Evolutionary conservation across 768 basidiomycete species (phyloP).

Genomic region (Fomitopsis pulvina): DNA sequence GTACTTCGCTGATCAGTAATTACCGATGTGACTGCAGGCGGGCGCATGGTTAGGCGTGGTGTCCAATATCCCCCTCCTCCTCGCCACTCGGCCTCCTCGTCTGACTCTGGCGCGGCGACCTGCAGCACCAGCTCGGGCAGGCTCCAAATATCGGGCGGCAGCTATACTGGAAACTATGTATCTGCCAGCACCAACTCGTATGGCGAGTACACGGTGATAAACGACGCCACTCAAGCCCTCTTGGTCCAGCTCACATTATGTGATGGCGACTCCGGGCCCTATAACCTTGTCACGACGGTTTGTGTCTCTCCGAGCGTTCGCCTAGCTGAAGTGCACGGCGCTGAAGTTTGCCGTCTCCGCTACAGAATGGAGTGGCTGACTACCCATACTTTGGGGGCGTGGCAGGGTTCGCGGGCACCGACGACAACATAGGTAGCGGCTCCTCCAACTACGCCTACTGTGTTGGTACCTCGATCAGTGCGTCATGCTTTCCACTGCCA

Average conservation of each 20-base stretch:
- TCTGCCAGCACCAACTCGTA: slow-evolving; percentile 8
- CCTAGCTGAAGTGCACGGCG: background rate
- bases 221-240: slow-evolving; percentile 9
- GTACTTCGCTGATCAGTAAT: too few relatives aligned
- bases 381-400: slow-evolving; percentile 10
- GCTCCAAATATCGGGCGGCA: background rate
- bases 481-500: background rate
- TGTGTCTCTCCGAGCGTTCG: background rate
- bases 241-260: slow-evolving; percentile 7
- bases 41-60: background rate
- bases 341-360: background rate
- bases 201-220: slow-evolving; percentile 17
- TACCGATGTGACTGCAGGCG: background rate
- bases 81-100: background rate
- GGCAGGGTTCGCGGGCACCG: slow-evolving; percentile 8
- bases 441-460: slow-evolving; percentile 12
- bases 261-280: slow-evolving; percentile 1
- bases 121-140: background rate
- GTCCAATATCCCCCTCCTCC: background rate
- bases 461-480: slow-evolving; percentile 10
- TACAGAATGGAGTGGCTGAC: slow-evolving; percentile 7
- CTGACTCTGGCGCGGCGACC: background rate
- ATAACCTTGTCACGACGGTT: slow-evolving; percentile 12
- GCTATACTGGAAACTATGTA: slow-evolving; percentile 2
- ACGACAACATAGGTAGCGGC: slow-evolving; percentile 6